These are phyloP conservation scores for Lanmaoa rubissima DNA, from an alignment of 768 basidiomycete species.

Conservation along the genomic window DNA sequence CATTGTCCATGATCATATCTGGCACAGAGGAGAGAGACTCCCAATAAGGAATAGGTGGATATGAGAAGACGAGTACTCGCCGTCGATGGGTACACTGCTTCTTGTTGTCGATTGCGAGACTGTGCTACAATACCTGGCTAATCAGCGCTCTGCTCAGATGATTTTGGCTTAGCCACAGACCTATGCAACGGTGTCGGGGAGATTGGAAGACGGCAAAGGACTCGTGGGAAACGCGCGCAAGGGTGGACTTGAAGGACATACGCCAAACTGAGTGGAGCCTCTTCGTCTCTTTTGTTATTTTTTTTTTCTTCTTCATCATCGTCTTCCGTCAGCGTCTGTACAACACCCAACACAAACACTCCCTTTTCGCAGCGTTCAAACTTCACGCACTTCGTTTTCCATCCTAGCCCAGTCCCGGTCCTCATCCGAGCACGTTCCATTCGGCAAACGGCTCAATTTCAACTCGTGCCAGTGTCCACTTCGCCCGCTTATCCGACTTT, in stretches of 20 bases:
- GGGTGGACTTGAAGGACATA: neutral
- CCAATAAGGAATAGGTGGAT: slow-evolving; percentile 5
- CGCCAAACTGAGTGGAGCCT: neutral
- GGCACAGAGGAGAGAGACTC: neutral
- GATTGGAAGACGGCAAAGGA: neutral
- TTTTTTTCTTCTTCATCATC: neutral
- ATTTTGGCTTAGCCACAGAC: neutral
- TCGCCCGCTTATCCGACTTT: slow-evolving; percentile 15
- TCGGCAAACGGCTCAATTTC: slow-evolving; percentile 27
- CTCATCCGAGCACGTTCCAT: slow-evolving; percentile 23
- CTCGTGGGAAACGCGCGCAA: slow-evolving; percentile 19
- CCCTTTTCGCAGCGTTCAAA: slow-evolving; percentile 16
- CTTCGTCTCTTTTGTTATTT: neutral
- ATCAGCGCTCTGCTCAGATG: neutral
- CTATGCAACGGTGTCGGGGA: neutral
- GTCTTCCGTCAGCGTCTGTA: slow-evolving; percentile 34
- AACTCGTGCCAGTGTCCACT: slow-evolving; percentile 3
- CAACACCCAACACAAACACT: slow-evolving; percentile 31
- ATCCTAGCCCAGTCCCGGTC: slow-evolving; percentile 2
- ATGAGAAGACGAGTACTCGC: slow-evolving; percentile 8
- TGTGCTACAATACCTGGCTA: neutral
- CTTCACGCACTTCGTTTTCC: slow-evolving; percentile 6
- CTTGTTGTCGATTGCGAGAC: neutral
- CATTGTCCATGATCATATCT: slow-evolving; percentile 56
- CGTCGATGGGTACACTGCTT: neutral